Base-by-base conservation (phyloP, 345 rosid genomes). In the Rhodamnia rubescens region DNA sequence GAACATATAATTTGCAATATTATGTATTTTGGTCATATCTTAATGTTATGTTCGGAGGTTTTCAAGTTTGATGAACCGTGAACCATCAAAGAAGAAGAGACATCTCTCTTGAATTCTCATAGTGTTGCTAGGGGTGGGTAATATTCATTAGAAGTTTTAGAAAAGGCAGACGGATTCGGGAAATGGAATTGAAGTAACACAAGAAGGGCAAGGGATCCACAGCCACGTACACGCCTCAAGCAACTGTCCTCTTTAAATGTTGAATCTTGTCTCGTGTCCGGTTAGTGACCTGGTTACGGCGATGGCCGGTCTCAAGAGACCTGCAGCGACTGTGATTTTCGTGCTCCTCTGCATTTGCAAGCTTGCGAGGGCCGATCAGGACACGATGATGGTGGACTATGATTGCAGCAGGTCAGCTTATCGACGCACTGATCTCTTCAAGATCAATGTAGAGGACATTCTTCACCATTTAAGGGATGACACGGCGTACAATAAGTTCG, bases 321-420 rank as follows among this genome's bases (percentile, higher is more conserved):
- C 74, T 59, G 74, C 0, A 32, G 74, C 74, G 74, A 59, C 40
- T 27, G 10, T 0, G 20, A 59, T 80, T 80, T 4, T 59, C 20
- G 0, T 11, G 52, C 82, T 80, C 82, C 20, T 22, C 53, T n/a
- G 50, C 82, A 50, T 0, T 42, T 42, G 15, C 53, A 4, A 29
- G 0, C 82, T 47, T 1, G 82, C 29, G 24, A 27, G 50, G 53
- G 82, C 18, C 0, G 29, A 50, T 29, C 82, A 18, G 52, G 50
- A 80, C 50, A 24, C 13, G 26, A 44, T 27, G 29, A 42, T 44
- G 18, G 82, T 47, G 50, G n/a, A 49, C 14, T 24, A 22, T 42
- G 44, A 7, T 11, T 24, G 82, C 82, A 40, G 0, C 4, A 50
- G 6, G 53, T 44, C 27, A 10, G n/a, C 5, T 11, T 0, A 44